Evolutionary conservation across 2,329 filamentous ascomycete genomes (phyloP).

Genomic region (Ustulina deusta): DNA sequence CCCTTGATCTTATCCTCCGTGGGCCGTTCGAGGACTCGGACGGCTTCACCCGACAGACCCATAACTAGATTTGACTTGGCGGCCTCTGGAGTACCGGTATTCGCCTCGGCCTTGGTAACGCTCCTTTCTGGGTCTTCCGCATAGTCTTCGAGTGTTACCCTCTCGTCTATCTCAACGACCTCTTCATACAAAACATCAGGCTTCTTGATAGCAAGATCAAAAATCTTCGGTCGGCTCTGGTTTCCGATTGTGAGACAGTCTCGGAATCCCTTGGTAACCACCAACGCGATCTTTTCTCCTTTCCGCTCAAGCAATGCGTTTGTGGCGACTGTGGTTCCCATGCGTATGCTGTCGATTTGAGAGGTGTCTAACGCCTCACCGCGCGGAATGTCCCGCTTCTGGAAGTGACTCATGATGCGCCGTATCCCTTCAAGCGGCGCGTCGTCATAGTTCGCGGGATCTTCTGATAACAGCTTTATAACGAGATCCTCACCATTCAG

Average conservation of each 20-base stretch:
- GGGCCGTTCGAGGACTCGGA: conserved; percentile 75
- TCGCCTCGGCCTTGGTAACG: conserved; percentile 65
- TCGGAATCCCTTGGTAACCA: conserved; percentile 88
- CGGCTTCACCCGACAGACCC: conserved; percentile 79
- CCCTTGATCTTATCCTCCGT: conserved; percentile 66
- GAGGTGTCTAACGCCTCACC: conserved; percentile 84
- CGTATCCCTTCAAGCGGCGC: conserved; percentile 92
- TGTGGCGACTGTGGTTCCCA: conserved; percentile 95
- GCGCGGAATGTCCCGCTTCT: conserved; percentile 79
- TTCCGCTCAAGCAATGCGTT: conserved; percentile 92
- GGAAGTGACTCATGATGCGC: conserved; percentile 83
- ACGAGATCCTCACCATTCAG: conserved; percentile 80
- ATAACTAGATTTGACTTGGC: conserved; percentile 70
- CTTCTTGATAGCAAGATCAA: conserved; percentile 87
- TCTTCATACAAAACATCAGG: conserved; percentile 87
- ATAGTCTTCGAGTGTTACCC: conserved; percentile 92
- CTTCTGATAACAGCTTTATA: conserved; percentile 90
- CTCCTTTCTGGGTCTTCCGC: conserved; percentile 82
- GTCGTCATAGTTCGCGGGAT: conserved; percentile 90
- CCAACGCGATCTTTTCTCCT: conserved; percentile 86
- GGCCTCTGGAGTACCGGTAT: conserved; percentile 61
- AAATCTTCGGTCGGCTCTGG: conserved; percentile 89
- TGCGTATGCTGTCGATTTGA: conserved; percentile 88
- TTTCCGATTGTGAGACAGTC: conserved; percentile 92
- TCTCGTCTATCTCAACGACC: conserved; percentile 90